Evolutionary conservation across 1,284 basidiomycete genomes (phyloP).

Genomic region (Pseudozyma thailandica): DNA sequence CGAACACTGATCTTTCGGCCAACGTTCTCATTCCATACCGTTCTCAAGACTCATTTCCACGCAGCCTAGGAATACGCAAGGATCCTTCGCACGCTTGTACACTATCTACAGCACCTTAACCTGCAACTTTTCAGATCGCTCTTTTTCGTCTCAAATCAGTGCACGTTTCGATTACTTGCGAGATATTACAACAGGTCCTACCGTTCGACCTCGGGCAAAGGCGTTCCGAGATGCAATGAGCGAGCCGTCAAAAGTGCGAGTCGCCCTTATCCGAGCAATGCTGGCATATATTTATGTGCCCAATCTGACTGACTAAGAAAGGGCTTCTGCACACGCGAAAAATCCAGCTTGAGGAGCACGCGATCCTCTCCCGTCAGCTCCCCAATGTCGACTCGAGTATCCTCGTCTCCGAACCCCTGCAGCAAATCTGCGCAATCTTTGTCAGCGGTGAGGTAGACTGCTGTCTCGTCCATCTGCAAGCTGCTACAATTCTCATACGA

Average conservation of each 20-base stretch:
- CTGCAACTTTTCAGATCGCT: too few relatives aligned
- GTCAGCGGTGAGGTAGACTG: constrained; percentile 22
- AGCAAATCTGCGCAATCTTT: too few relatives aligned
- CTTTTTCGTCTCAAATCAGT: too few relatives aligned
- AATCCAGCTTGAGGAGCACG: neutral
- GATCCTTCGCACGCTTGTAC: constrained; percentile 12
- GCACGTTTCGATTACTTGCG: too few relatives aligned
- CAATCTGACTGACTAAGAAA: too few relatives aligned
- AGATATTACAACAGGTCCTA: too few relatives aligned
- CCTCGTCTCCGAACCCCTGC: neutral
- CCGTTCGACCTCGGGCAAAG: too few relatives aligned
- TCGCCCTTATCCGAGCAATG: too few relatives aligned
- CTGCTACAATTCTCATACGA: constrained; percentile 33
- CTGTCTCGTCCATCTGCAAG: constrained; percentile 42
- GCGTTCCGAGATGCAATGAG: too few relatives aligned
- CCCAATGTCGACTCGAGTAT: neutral
- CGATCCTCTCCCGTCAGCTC: neutral
- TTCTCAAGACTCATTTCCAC: constrained; percentile 5
- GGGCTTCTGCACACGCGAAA: too few relatives aligned
- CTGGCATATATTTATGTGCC: too few relatives aligned
- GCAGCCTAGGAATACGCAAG: neutral
- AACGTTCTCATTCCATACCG: constrained; percentile 2
- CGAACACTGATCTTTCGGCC: constrained; percentile 21
- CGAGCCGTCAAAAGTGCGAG: too few relatives aligned
- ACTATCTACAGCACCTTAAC: constrained; percentile 5